Base-by-base conservation (phyloP, 1,139 yeast genomes). In the Geotrichum klebahnii region DNA sequence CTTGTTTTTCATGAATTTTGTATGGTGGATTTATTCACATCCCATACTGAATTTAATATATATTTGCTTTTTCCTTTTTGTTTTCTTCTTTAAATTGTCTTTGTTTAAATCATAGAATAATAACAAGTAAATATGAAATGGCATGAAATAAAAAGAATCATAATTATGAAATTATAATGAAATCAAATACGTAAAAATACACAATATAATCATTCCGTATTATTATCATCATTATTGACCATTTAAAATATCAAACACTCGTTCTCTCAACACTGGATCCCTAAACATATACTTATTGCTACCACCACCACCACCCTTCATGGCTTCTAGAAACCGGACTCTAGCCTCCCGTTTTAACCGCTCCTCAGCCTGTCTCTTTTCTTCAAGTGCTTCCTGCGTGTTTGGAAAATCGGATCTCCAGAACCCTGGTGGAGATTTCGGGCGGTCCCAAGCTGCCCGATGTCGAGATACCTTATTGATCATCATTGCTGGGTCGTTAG, bases 361-460 rank as follows among this genome's bases (percentile, higher is more conserved):
- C 34, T 48, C 47, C 37, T 54, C 55, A 12, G 58, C 57, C 19
- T 51, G 51, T 17, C 41, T 44, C 37, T 57, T 54, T 19, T 63
- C 65, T 41, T 57, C 56, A 17, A 44, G 51, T 12, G 52, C 52
- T 38, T 64, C 65, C 45, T 64, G 68, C 5, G 69, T 63, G 14
- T 48, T 53, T 1, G 66, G 68, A 54, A 62, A 59, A 14, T 62
- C 66, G n/a, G 64, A 52, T 12, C 62, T 53, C 68, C 69, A 66
- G 46, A 62, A 65, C 16, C 66, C 67, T 3, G 66, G 66, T 5
- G 70, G 70, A 1, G 69, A 57, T 14, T 55, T 55, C 5, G 58
- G 59, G 19, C 59, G 53, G 5, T 50, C 50, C 61, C 60, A 61
- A 31, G 52, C 47, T 17, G 57, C 53, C 3, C 66, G 54, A 40